These are phyloP conservation scores for Podospora didyma DNA, from an alignment of 495 filamentous ascomycete genomes.

Conservation along the genomic window DNA sequence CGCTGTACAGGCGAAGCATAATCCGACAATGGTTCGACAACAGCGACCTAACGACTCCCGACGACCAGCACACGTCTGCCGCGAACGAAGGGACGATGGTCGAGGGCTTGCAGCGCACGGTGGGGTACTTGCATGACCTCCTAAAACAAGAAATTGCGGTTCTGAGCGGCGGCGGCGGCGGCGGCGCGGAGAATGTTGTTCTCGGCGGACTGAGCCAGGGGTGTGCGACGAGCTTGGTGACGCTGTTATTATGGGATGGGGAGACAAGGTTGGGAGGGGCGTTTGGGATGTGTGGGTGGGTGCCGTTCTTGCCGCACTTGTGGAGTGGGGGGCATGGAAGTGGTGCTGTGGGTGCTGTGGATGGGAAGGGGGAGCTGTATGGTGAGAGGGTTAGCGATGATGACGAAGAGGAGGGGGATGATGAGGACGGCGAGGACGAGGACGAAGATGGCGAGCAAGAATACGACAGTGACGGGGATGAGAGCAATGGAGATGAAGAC, in stretches of 20 bases:
- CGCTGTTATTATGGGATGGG: slow-evolving; percentile 36
- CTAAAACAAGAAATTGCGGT: slow-evolving; percentile 34
- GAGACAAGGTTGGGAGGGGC: slow-evolving; percentile 25
- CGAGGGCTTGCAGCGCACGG: slow-evolving; percentile 41
- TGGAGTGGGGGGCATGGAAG: slow-evolving; percentile 20
- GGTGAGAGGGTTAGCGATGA: slow-evolving; percentile 10
- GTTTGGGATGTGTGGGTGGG: slow-evolving; percentile 54
- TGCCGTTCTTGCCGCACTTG: slow-evolving; percentile 39
- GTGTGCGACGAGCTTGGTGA: slow-evolving; percentile 42
- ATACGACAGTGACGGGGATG: slow-evolving; percentile 5
- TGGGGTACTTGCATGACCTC: slow-evolving; percentile 35
- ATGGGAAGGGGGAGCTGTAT: slow-evolving; percentile 1
- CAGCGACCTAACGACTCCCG: slow-evolving; percentile 30
- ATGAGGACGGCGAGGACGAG: not conserved
- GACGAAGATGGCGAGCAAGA: not conserved
- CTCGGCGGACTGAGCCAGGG: slow-evolving; percentile 56
- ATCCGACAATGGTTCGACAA: slow-evolving; percentile 57
- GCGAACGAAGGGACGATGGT: slow-evolving; percentile 29
- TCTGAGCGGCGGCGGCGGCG: too few species aligned
- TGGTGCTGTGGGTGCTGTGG: slow-evolving; percentile 15
- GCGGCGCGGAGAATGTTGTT: slow-evolving; percentile 40
- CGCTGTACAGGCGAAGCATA: slow-evolving; percentile 37
- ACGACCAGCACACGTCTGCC: not conserved
- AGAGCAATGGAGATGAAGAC: not conserved
- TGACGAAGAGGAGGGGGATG: not conserved